phyloP scores from a whole-genome alignment of 2,329 filamentous ascomycete genomes.

The Blastomyces silverae region DNA sequence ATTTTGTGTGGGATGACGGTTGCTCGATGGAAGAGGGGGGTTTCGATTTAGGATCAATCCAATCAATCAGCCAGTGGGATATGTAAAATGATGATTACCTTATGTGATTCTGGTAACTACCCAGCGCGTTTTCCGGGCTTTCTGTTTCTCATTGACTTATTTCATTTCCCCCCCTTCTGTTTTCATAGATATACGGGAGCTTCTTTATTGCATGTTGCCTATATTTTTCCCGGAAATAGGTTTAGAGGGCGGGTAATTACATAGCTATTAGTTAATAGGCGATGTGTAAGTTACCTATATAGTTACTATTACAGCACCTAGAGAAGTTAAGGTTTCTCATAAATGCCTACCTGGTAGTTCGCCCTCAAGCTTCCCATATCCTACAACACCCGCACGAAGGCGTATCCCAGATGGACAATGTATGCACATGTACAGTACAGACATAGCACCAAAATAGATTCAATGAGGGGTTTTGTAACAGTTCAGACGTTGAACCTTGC shows the following conservation, averaged over 20 bases:
- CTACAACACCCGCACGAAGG: too few species aligned
- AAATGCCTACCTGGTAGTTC: too few species aligned
- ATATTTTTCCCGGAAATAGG: not conserved
- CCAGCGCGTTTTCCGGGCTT: not conserved
- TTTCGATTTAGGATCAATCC: not conserved
- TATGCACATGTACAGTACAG: too few species aligned
- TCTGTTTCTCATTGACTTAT: not conserved
- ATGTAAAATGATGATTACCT: not conserved
- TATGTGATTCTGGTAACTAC: not conserved
- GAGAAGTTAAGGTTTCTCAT: too few species aligned
- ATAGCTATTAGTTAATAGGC: not conserved
- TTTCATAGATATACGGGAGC: not conserved
- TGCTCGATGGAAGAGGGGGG: not conserved
- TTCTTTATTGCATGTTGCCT: not conserved
- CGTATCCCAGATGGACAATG: too few species aligned
- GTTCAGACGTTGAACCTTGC: too few species aligned
- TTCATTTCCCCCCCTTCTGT: not conserved
- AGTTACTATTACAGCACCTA: not conserved
- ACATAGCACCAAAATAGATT: too few species aligned
- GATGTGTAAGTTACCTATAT: not conserved
- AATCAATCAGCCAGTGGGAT: not conserved
- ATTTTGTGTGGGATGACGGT: not conserved
- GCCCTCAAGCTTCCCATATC: too few species aligned
- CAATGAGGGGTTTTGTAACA: too few species aligned
- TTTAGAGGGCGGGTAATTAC: not conserved